phyloP scores from a whole-genome alignment of 2,329 filamentous ascomycete species.

The Hypoxylon sp. region DNA sequence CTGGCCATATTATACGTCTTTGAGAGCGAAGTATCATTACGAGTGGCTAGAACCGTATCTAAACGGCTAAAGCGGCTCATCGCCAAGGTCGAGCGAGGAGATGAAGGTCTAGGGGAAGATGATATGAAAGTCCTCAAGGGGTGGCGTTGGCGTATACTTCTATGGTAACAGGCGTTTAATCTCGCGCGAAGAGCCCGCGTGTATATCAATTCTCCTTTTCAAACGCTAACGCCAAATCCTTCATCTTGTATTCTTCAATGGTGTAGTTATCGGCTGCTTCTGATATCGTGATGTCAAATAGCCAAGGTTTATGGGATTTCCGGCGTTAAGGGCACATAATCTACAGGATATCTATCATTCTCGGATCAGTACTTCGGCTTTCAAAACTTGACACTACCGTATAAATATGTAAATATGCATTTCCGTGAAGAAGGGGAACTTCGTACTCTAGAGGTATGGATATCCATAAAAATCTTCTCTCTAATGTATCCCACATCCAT shows the following conservation, averaged over 20 bases:
- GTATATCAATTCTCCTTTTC: conserved; percentile 1
- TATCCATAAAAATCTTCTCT: background rate
- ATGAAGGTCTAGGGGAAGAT: conserved; percentile 62
- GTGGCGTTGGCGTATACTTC: conserved; percentile 71
- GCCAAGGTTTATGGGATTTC: background rate
- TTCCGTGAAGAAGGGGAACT: background rate
- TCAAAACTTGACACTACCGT: background rate
- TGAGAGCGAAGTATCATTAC: conserved; percentile 70
- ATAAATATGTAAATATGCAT: background rate
- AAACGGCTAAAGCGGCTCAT: conserved; percentile 66
- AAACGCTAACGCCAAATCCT: background rate
- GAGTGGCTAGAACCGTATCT: conserved; percentile 67
- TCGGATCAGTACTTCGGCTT: background rate
- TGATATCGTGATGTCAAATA: background rate
- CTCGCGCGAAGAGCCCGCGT: background rate
- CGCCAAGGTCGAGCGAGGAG: conserved; percentile 64
- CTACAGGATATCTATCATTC: background rate
- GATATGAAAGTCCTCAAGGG: conserved; percentile 67
- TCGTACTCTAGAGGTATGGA: background rate
- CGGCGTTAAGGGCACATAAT: background rate
- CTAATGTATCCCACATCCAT: background rate
- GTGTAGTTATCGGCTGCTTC: background rate
- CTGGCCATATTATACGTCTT: conserved; percentile 72
- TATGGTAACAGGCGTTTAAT: conserved; percentile 57
- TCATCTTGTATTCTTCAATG: background rate